phyloP scores from a whole-genome alignment of 345 rosid species.

The Lagerstroemia speciosa region DNA sequence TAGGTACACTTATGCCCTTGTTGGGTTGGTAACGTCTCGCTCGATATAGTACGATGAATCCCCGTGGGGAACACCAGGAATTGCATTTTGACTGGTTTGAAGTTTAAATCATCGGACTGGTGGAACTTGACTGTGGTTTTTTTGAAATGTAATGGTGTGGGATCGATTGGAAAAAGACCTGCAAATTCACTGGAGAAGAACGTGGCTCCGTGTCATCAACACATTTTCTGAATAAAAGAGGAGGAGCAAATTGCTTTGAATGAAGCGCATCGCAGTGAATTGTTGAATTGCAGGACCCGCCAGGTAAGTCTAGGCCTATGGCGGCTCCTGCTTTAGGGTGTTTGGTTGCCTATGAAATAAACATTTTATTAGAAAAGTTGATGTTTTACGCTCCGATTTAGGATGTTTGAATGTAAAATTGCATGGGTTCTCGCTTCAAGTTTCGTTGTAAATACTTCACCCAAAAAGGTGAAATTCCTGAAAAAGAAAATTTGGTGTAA shows the following conservation, averaged over 20 bases:
- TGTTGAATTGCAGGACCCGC: background rate
- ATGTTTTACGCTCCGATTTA: no score
- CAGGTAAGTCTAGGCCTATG: background rate
- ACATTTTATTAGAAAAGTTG: background rate
- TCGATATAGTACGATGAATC: background rate
- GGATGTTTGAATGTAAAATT: no score
- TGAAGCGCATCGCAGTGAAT: background rate
- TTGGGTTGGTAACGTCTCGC: background rate
- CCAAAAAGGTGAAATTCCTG: no score
- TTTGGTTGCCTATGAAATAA: no score
- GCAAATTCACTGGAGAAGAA: background rate
- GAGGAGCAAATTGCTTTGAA: background rate
- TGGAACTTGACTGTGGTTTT: background rate
- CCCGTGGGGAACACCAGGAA: background rate
- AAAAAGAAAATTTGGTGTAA: no score
- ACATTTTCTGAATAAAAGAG: background rate
- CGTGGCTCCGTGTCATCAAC: background rate
- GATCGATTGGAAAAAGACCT: background rate
- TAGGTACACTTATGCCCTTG: background rate
- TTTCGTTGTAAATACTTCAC: no score
- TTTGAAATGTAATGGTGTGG: background rate
- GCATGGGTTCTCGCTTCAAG: no score
- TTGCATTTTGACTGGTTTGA: background rate
- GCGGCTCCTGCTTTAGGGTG: background rate
- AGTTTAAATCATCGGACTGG: background rate